phyloP scores from a whole-genome alignment of 148 eudicot species.

The Gaultheria prostrata region DNA sequence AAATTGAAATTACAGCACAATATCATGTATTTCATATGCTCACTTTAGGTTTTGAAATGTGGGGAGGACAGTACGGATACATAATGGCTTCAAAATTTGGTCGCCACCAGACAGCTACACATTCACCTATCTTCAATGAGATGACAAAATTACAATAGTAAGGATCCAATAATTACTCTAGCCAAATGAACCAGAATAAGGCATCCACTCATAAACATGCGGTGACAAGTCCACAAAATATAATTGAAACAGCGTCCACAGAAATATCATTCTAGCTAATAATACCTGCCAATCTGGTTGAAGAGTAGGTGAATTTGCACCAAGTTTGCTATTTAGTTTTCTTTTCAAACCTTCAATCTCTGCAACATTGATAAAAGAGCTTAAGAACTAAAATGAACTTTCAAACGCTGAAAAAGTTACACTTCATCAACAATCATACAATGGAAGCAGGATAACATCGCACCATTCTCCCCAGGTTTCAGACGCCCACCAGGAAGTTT shows the following conservation, averaged over 20 bases:
- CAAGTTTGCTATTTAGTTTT: slow-evolving; percentile 70
- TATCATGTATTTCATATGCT: not conserved
- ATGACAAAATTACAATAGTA: too few relatives aligned
- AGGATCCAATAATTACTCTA: not conserved
- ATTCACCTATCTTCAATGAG: slow-evolving; percentile 71
- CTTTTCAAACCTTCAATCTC: slow-evolving; percentile 77
- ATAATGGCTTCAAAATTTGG: slow-evolving; percentile 64
- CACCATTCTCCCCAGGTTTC: slow-evolving; percentile 95
- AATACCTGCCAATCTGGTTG: slow-evolving; percentile 85
- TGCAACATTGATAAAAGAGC: slow-evolving; percentile 20
- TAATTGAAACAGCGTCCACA: not conserved
- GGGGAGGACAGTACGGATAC: slow-evolving; percentile 84
- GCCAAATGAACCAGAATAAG: not conserved
- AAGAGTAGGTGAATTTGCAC: slow-evolving; percentile 48
- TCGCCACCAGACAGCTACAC: slow-evolving; percentile 82
- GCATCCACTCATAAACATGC: not conserved
- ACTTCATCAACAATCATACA: not conserved
- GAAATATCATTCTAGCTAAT: not conserved
- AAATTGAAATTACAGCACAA: not conserved
- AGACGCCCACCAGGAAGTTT: slow-evolving; percentile 97
- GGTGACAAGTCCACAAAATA: not conserved
- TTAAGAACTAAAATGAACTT: not conserved
- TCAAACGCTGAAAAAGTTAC: not conserved
- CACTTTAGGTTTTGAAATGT: slow-evolving; percentile 86
- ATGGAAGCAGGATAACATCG: not conserved